Evolutionary conservation across 2,329 filamentous ascomycete genomes (phyloP).

Genomic region (Trichoderma semiorbis): DNA sequence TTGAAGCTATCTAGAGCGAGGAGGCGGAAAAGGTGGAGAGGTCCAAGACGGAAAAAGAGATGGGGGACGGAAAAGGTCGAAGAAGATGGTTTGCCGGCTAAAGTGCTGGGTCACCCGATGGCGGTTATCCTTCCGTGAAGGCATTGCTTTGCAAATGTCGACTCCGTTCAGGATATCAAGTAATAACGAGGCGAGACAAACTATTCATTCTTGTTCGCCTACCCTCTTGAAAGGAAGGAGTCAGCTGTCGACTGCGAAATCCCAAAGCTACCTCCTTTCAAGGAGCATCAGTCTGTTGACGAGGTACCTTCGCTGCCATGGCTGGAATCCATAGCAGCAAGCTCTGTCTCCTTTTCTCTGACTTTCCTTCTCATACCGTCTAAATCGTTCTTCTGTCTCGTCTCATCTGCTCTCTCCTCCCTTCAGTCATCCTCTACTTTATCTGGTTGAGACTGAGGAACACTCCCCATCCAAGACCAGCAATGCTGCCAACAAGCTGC

Average conservation of each 20-base stretch:
- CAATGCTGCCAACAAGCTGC: constrained; percentile 12
- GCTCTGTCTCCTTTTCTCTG: background rate
- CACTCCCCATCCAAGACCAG: constrained; percentile 12
- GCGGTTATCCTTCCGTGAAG: background rate
- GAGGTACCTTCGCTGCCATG: background rate
- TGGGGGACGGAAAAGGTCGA: constrained; percentile 5
- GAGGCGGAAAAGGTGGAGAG: background rate
- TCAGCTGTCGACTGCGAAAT: background rate
- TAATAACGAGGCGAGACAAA: background rate
- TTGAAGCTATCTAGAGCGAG: background rate
- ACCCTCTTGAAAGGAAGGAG: background rate
- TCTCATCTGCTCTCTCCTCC: background rate
- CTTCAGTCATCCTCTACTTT: background rate
- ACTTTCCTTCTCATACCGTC: background rate
- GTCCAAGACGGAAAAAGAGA: background rate
- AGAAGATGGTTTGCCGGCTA: background rate
- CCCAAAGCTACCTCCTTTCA: background rate
- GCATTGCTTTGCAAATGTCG: background rate
- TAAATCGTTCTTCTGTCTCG: background rate
- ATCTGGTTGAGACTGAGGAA: constrained; percentile 17
- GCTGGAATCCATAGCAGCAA: background rate
- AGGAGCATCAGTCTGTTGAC: background rate
- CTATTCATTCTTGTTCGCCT: background rate
- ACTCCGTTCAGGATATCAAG: background rate
- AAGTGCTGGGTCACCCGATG: background rate